These are phyloP conservation scores for Asterella californica DNA, from an alignment of 225 moss, liverwort and hornwort species.

Conservation along the genomic window DNA sequence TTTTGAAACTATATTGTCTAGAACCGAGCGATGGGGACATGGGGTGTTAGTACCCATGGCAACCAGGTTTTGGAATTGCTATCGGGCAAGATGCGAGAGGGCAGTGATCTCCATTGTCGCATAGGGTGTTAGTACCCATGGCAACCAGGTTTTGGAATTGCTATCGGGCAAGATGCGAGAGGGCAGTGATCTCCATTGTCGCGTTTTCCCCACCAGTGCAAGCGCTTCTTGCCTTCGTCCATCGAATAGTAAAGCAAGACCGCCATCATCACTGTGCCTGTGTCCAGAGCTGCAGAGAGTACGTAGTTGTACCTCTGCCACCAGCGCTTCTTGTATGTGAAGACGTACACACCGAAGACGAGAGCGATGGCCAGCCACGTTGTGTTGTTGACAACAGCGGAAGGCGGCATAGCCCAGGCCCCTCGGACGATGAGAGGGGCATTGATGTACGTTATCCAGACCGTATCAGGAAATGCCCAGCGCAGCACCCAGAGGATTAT, in stretches of 20 bases:
- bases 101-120: constrained; percentile 19
- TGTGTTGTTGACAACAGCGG: constrained; percentile 24
- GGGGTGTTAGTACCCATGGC: background rate
- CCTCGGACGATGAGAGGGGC: constrained; percentile 31
- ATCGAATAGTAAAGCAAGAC: constrained; percentile 3
- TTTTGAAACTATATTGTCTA: too few species aligned
- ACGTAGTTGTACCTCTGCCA: constrained; percentile 13
- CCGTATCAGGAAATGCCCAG: background rate
- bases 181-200: constrained; percentile 23
- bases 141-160: background rate
- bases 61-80: background rate
- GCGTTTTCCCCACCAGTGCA: constrained; percentile 30
- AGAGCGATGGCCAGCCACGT: constrained; percentile 18
- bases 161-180: constrained; percentile 9
- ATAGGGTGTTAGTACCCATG: background rate
- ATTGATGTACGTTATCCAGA: constrained; percentile 19
- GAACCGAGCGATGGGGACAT: too few species aligned
- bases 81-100: constrained; percentile 17
- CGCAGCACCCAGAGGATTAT: constrained; percentile 13
- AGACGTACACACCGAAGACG: constrained; percentile 25
- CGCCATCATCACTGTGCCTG: constrained; percentile 13
- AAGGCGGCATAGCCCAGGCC: constrained; percentile 27
- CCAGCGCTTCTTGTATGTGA: constrained; percentile 9
- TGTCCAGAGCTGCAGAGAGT: background rate
- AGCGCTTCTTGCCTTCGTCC: background rate